phyloP scores from a whole-genome alignment of 495 filamentous ascomycete genomes.

The Hypomontagnella monticulosa region DNA sequence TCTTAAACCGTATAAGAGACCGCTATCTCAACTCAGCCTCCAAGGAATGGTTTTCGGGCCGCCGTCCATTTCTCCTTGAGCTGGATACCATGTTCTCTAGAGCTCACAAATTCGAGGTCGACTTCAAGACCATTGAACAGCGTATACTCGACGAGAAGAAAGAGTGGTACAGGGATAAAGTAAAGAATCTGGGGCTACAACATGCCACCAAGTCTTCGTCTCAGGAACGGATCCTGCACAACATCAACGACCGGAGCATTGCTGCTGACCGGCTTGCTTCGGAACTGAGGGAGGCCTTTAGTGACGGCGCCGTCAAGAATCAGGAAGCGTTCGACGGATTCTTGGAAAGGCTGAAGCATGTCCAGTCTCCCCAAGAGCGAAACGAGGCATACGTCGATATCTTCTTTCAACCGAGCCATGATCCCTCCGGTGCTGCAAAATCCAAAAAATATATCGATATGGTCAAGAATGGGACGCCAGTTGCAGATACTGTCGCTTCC shows the following conservation, averaged over 20 bases:
- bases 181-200: conserved; percentile 46
- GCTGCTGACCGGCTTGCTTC: conserved; percentile 40
- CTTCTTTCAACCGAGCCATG: conserved; percentile 47
- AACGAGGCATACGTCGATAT: conserved; percentile 47
- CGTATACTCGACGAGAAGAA: conserved; percentile 54
- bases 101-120: conserved; percentile 49
- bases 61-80: conserved; percentile 51
- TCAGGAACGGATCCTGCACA: conserved; percentile 39
- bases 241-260: conserved; percentile 41
- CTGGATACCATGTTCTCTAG: conserved; percentile 52
- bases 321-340: conserved; percentile 41
- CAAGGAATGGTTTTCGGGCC: conserved; percentile 57
- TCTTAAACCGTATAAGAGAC: conserved; percentile 50
- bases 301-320: conserved; percentile 35
- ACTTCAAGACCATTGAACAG: conserved; percentile 51
- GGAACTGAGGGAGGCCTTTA: conserved; percentile 40
- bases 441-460: conserved; percentile 54
- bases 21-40: conserved; percentile 48
- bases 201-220: conserved; percentile 33
- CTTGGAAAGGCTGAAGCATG: conserved; percentile 39
- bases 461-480: conserved; percentile 44
- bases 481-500: conserved; percentile 51
- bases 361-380: conserved; percentile 34
- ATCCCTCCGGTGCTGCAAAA: conserved; percentile 29
- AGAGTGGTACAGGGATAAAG: conserved; percentile 54